phyloP scores from a whole-genome alignment of 345 rosid genomes.

The Cardamine chenopodiifolia region DNA sequence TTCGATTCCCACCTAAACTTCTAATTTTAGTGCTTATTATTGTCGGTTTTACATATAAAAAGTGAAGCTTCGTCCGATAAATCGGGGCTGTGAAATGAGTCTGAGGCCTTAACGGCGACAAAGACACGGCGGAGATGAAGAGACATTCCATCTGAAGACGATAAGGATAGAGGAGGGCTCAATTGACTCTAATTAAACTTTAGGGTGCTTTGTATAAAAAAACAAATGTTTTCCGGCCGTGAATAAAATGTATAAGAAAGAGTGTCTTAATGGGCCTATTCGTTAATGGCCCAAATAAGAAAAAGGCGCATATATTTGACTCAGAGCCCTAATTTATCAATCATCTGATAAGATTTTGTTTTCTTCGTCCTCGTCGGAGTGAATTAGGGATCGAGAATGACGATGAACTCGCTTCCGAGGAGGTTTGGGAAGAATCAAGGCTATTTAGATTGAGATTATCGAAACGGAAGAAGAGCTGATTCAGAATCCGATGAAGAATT shows the following conservation, averaged over 20 bases:
- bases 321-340: conserved; percentile 18
- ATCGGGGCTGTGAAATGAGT: neutral
- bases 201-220: conserved; percentile 25
- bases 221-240: neutral
- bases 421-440: conserved; percentile 55
- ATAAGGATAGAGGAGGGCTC: conserved; percentile 41
- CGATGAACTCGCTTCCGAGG: conserved; percentile 57
- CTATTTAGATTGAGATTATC: conserved; percentile 54
- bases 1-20: conserved; percentile 49
- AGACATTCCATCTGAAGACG: conserved; percentile 36
- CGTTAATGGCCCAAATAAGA: neutral
- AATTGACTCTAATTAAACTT: conserved; percentile 23
- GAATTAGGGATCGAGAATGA: conserved; percentile 29
- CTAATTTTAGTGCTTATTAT: conserved; percentile 39
- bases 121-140: conserved; percentile 34
- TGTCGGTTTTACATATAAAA: conserved; percentile 6
- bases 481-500: conserved; percentile 91
- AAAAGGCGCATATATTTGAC: neutral
- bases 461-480: conserved; percentile 52
- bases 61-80: neutral
- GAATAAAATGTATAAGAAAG: neutral
- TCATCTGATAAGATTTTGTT: conserved; percentile 3
- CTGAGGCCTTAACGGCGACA: conserved; percentile 24
- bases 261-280: neutral
- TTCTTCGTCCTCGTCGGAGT: neutral